Conservation (phyloP, 352 stramenopile species). For the Albugo laibachii region DNA sequence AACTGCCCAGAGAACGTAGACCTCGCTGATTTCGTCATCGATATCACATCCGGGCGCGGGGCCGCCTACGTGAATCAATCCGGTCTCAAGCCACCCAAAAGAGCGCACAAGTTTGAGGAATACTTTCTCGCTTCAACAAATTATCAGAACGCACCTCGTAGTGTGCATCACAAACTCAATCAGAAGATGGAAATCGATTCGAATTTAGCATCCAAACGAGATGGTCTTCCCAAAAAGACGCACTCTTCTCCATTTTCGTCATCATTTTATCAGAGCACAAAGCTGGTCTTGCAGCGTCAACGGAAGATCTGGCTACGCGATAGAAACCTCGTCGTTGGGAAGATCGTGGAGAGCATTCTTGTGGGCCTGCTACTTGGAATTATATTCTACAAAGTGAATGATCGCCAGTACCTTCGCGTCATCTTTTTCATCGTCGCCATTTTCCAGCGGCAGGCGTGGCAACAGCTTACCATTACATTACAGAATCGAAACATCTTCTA, state of each 20-base stretch:
- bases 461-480: constrained; percentile 15
- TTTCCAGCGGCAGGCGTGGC: neutral
- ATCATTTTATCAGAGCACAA: constrained; percentile 4
- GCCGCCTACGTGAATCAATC: constrained; percentile 14
- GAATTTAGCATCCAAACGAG: no score
- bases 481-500: constrained; percentile 17
- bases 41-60: constrained; percentile 23
- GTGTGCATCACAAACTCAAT: neutral
- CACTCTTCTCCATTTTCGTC: no score
- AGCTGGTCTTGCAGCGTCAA: constrained; percentile 18
- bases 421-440: constrained; percentile 54
- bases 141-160: neutral
- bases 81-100: constrained; percentile 9
- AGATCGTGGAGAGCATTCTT: constrained; percentile 15
- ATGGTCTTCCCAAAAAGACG: no score
- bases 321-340: constrained; percentile 15
- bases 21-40: constrained; percentile 82
- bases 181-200: neutral
- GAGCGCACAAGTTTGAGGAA: constrained; percentile 12
- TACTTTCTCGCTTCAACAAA: constrained; percentile 1
- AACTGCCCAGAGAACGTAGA: constrained; percentile 37
- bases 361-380: constrained; percentile 17
- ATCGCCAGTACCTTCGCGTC: constrained; percentile 16
- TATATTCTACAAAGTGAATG: constrained; percentile 18
- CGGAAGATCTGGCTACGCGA: constrained; percentile 26